Evolutionary conservation across 202 grass and related monocot genomes (phyloP).

Genomic region (Saccharum hybrid): DNA sequence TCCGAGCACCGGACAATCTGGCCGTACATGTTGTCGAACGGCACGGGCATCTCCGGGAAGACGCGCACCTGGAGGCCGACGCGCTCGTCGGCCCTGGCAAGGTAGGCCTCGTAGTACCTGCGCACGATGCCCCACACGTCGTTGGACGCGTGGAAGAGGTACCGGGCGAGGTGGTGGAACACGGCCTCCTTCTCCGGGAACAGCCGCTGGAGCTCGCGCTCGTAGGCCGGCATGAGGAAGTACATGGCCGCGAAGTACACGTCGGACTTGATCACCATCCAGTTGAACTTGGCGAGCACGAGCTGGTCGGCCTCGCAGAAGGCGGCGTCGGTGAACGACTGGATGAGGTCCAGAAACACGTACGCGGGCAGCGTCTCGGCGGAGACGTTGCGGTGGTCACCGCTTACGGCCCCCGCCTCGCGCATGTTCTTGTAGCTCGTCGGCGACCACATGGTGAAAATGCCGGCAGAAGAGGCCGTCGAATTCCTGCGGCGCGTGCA

Average conservation of each 20-base stretch:
- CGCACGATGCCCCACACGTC: conserved; percentile 66
- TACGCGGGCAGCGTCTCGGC: conserved; percentile 52
- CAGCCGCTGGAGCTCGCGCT: conserved; percentile 54
- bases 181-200: conserved; percentile 73
- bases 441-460: conserved; percentile 51
- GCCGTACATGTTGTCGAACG: conserved; percentile 58
- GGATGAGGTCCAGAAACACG: conserved; percentile 67
- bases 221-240: conserved; percentile 62
- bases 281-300: conserved; percentile 62
- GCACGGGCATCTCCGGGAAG: conserved; percentile 52
- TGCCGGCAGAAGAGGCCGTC: conserved; percentile 64
- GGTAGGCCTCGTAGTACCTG: conserved; percentile 52
- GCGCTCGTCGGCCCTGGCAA: conserved; percentile 59
- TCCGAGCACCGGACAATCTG: conserved; percentile 59
- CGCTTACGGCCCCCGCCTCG: conserved; percentile 20
- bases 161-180: conserved; percentile 70
- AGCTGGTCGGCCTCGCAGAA: conserved; percentile 74
- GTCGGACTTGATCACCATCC: conserved; percentile 79
- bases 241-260: conserved; percentile 61
- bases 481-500: conserved; percentile 48
- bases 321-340: conserved; percentile 55
- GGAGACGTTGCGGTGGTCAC: conserved; percentile 30
- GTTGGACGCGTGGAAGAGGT: conserved; percentile 76
- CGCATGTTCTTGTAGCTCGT: conserved; percentile 67
- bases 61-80: conserved; percentile 72